Conservation (phyloP, 1,139 yeast genomes). For the Protomyces macrosporus region DNA sequence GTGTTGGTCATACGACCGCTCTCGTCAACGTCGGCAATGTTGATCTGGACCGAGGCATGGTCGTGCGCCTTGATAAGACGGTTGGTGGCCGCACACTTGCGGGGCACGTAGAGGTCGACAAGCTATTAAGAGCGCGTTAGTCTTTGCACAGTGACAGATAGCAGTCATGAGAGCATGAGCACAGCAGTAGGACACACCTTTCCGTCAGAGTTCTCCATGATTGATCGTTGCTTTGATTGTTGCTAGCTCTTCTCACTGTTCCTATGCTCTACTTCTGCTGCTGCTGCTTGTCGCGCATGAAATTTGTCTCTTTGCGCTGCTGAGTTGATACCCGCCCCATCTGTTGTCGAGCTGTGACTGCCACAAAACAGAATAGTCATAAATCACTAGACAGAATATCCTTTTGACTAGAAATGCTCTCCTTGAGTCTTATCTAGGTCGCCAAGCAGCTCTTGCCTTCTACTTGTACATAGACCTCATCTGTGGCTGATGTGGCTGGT, state of each 20-base stretch:
- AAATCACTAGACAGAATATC: too few species aligned
- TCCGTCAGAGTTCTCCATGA: slow-evolving; percentile 99
- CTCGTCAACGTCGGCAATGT: slow-evolving; percentile 83
- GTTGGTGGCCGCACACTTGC: slow-evolving; percentile 98
- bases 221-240: slow-evolving; percentile 39
- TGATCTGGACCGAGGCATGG: slow-evolving; percentile 96
- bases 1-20: slow-evolving; percentile 91
- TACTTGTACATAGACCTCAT: too few species aligned
- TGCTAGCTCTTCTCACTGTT: not conserved
- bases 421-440: not conserved
- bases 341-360: not conserved
- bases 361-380: not conserved
- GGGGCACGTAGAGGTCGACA: slow-evolving; percentile 99
- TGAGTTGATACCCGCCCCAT: not conserved
- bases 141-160: too few species aligned
- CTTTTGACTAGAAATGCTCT: not conserved
- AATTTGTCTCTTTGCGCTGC: not conserved
- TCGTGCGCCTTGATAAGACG: slow-evolving; percentile 99
- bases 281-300: not conserved
- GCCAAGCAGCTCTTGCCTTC: not conserved
- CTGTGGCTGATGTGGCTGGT: too few species aligned
- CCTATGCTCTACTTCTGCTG: not conserved
- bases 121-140: slow-evolving; percentile 41
- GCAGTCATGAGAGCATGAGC: not conserved
- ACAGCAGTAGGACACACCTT: slow-evolving; percentile 40